Evolutionary conservation across 1,139 yeast species (phyloP), one percentile per base, ranked within the genome.

Genomic region (Candida buenavistaensis): DNA sequence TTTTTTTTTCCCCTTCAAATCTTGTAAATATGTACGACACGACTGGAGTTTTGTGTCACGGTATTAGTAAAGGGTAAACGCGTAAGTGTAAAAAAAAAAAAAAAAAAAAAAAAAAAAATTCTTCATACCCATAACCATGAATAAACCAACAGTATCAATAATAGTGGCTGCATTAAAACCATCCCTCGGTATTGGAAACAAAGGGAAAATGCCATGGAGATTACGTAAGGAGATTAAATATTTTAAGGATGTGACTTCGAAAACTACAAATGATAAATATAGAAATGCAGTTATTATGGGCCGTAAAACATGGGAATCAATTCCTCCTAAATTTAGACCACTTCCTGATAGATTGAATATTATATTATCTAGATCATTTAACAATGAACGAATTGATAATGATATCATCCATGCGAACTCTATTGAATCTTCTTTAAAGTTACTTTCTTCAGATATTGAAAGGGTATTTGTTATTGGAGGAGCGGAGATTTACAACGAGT

Each of bases 251-350:
- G 83, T 86, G 12, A 92, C 98, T 0, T 62, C 80, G 3, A 46
- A 47, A 37, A 62, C 72, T 15, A 37, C 37, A 6, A 47, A 48
- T 4, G 51, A 68, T 5, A 40, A 40, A 5, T 61, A 59, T 39
- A 55, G 62, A 37, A 87, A 90, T 50, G 95, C 89, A 0, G 97
- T 94, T 10, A 72, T 94, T 7, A 92, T 94, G 99, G 99, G 99
- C 5, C 72, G 97, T 38, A 84, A 81, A 53, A 92, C 98, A 1
- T 92, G 97, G 96, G 94, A 89, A 24, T 86, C 96, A 6, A 89
- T 92, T 30, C 98, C 98, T 0, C 42, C 60, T 1, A 80, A 73
- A 54, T 92, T 88, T 61, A 69, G 96, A 44, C 99, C 99, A 0
- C 69, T 92, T 32, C 82, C 83, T 2, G 77, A 72, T 35, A 71